Conservation (phyloP, 2,329 filamentous ascomycete genomes). For the Septoria petroselini region DNA sequence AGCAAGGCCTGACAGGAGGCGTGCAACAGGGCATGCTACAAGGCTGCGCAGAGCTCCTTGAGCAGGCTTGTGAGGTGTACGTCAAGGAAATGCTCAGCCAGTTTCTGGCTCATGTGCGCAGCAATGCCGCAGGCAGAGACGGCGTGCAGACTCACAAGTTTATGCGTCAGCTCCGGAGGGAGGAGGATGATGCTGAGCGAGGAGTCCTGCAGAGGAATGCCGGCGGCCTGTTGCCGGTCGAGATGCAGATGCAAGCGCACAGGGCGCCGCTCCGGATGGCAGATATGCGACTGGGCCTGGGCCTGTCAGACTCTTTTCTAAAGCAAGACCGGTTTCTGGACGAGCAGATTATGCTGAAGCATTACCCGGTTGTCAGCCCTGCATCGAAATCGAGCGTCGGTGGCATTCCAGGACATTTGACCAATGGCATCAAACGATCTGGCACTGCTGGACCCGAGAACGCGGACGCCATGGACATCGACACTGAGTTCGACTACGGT, state of each 20-base stretch:
- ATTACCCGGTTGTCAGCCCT: constrained; percentile 26
- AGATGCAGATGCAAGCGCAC: constrained; percentile 71
- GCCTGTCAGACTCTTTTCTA: constrained; percentile 72
- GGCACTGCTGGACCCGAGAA: constrained; percentile 27
- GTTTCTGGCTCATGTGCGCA: constrained; percentile 55
- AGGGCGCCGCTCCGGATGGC: constrained; percentile 70
- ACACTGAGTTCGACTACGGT: constrained; percentile 34
- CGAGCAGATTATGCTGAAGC: constrained; percentile 58
- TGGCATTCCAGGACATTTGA: constrained; percentile 5
- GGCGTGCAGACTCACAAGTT: constrained; percentile 74
- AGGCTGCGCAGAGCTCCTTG: constrained; percentile 58
- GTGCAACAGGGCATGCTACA: constrained; percentile 36
- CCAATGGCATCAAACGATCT: constrained; percentile 27
- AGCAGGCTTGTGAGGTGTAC: constrained; percentile 60
- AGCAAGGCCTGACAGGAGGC: constrained; percentile 55
- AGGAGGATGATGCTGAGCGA: constrained; percentile 70
- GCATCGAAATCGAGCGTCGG: background rate
- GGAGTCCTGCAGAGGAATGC: constrained; percentile 73
- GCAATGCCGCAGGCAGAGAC: constrained; percentile 47
- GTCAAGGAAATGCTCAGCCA: constrained; percentile 59
- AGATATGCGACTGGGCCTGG: constrained; percentile 72
- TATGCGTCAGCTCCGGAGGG: constrained; percentile 66
- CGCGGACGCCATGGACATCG: constrained; percentile 39
- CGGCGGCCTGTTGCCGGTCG: constrained; percentile 73
- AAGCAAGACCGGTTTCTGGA: constrained; percentile 73